A percentile compares a stretch with the other conserved stretches of the same genome.
phyloP scores from a whole-genome alignment of 345 rosid genomes.

The Cardamine occulta region DNA sequence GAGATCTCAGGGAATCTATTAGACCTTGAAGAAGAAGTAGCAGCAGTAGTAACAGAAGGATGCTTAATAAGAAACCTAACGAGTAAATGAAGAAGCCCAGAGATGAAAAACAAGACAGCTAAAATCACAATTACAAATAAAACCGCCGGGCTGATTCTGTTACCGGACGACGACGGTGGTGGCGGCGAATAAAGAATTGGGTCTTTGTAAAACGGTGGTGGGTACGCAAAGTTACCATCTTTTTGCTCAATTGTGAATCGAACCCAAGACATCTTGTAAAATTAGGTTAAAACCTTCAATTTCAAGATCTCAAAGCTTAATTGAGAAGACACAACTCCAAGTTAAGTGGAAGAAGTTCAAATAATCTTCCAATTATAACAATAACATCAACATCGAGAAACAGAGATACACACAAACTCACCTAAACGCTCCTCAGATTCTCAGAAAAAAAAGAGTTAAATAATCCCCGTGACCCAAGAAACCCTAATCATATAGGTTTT shows the following conservation, averaged over 20 bases:
- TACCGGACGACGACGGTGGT: conserved; percentile 41
- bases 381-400: conserved; percentile 38
- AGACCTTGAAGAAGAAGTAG: conserved; percentile 61
- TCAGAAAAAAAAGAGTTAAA: not conserved
- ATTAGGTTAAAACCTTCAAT: conserved; percentile 32
- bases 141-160: conserved; percentile 81
- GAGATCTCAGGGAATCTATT: conserved; percentile 72
- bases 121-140: conserved; percentile 74
- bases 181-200: conserved; percentile 51
- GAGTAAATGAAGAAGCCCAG: conserved; percentile 81
- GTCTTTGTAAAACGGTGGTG: conserved; percentile 60
- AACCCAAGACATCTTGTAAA: conserved; percentile 60
- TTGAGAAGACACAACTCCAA: conserved; percentile 14
- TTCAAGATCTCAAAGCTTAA: conserved; percentile 33
- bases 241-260: conserved; percentile 55
- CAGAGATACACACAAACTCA: conserved; percentile 40
- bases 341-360: conserved; percentile 30
- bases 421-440: conserved; percentile 28
- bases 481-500: conserved; percentile 34
- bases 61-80: conserved; percentile 81
- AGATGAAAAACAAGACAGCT: conserved; percentile 79
- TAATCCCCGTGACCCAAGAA: conserved; percentile 7
- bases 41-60: conserved; percentile 55
- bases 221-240: conserved; percentile 57
- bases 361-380: not conserved